These are phyloP conservation scores for Lotus japonicus DNA, from an alignment of 306 rosid genomes.

Conservation along the genomic window DNA sequence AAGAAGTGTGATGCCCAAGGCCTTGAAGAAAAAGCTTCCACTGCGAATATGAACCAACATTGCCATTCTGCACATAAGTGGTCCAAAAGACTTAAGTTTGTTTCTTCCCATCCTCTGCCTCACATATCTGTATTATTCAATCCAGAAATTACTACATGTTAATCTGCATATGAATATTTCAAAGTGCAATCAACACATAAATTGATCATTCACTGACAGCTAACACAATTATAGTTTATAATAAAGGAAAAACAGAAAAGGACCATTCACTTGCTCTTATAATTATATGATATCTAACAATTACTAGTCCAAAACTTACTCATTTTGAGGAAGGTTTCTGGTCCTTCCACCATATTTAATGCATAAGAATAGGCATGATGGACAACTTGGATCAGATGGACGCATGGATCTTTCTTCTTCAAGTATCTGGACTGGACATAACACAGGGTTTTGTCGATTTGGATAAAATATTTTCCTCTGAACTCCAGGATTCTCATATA, in stretches of 20 bases:
- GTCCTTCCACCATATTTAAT: slow-evolving; percentile 96
- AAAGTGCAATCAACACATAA: background rate
- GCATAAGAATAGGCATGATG: slow-evolving; percentile 83
- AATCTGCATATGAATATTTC: background rate
- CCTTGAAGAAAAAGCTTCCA: slow-evolving; percentile 95
- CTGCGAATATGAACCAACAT: slow-evolving; percentile 58
- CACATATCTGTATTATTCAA: slow-evolving; percentile 39
- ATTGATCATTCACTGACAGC: background rate
- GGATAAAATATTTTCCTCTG: slow-evolving; percentile 65
- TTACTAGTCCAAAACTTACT: slow-evolving; percentile 42
- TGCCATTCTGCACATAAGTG: slow-evolving; percentile 41
- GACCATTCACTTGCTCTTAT: background rate
- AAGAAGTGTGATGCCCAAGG: slow-evolving; percentile 78
- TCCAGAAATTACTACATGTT: background rate
- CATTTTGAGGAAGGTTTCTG: slow-evolving; percentile 87
- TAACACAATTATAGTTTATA: background rate
- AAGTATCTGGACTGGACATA: slow-evolving; percentile 76
- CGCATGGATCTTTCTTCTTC: slow-evolving; percentile 85
- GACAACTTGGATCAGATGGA: slow-evolving; percentile 66
- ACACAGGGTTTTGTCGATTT: slow-evolving; percentile 41
- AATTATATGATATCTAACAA: background rate
- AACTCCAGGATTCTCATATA: slow-evolving; percentile 70
- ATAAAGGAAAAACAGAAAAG: background rate
- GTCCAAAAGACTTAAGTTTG: slow-evolving; percentile 71
- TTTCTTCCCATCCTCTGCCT: slow-evolving; percentile 79